Evolutionary conservation across 1,284 basidiomycete species (phyloP).

Genomic region (Termitomyces sp.): DNA sequence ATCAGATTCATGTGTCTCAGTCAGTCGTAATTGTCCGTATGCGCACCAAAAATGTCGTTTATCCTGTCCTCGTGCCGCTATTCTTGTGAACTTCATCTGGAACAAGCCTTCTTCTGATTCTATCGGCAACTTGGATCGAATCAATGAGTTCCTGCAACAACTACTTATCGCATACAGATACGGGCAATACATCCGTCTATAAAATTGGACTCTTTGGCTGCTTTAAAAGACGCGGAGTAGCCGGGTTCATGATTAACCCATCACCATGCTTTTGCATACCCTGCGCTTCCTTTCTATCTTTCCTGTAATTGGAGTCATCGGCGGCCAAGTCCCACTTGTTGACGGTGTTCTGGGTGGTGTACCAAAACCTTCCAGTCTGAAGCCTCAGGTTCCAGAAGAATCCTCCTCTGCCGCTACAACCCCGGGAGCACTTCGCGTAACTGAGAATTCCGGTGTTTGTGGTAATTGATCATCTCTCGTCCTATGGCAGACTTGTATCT

Average conservation of each 20-base stretch:
- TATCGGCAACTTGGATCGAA: neutral
- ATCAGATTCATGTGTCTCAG: neutral
- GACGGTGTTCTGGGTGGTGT: constrained; percentile 45
- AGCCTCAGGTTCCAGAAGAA: constrained; percentile 12
- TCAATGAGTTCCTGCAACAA: neutral
- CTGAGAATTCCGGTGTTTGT: constrained; percentile 52
- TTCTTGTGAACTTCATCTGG: constrained; percentile 1
- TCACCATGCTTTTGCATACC: constrained; percentile 8
- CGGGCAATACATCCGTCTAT: neutral
- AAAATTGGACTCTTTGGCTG: neutral
- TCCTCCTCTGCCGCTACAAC: constrained; percentile 31
- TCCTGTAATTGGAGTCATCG: constrained; percentile 13
- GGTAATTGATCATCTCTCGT: constrained; percentile 22
- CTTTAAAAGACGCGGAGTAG: neutral
- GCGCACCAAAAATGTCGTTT: neutral
- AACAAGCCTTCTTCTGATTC: neutral
- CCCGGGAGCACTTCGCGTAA: constrained; percentile 44
- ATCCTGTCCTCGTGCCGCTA: neutral
- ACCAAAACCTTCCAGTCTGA: constrained; percentile 11
- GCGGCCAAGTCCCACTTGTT: constrained; percentile 39
- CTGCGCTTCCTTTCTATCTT: constrained; percentile 9
- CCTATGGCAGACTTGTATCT: neutral
- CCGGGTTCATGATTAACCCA: neutral
- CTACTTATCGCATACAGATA: neutral
- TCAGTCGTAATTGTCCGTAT: constrained; percentile 4